phyloP scores from a whole-genome alignment of 2,329 filamentous ascomycete species.

The Leptographium radiaticola region DNA sequence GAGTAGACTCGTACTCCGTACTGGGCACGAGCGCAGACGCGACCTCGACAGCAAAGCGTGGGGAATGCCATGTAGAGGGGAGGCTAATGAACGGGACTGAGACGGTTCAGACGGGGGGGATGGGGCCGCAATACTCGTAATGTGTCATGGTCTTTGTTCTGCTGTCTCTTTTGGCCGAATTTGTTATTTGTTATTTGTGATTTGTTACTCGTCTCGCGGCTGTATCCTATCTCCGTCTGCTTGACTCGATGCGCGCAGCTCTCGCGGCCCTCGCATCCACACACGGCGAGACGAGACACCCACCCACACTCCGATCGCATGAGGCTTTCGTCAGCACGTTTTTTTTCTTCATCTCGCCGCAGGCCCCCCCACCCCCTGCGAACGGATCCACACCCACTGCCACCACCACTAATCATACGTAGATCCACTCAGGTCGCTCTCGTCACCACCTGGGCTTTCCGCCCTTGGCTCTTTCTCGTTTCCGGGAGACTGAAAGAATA shows the following conservation, averaged over 20 bases:
- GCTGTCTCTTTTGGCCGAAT: too few species aligned
- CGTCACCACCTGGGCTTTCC: not conserved
- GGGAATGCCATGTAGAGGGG: not conserved
- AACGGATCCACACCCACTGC: not conserved
- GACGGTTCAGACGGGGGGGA: too few species aligned
- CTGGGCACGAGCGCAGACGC: too few species aligned
- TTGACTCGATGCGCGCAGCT: too few species aligned
- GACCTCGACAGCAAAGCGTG: too few species aligned
- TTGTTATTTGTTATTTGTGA: too few species aligned
- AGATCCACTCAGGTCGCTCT: not conserved
- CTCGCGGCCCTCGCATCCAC: too few species aligned
- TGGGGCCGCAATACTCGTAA: not conserved
- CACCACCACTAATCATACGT: not conserved
- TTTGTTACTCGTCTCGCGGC: too few species aligned
- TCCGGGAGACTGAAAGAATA: not conserved
- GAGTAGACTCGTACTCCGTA: too few species aligned
- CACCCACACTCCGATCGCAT: not conserved
- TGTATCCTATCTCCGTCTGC: too few species aligned
- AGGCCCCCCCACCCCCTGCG: not conserved
- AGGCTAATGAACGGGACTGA: not conserved
- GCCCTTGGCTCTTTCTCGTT: not conserved
- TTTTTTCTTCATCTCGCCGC: not conserved
- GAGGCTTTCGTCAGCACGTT: not conserved
- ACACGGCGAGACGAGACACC: too few species aligned
- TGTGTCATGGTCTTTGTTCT: not conserved